These are phyloP conservation scores for Arabidopsis thaliana DNA, from an alignment of 345 rosid species.

Conservation along the genomic window DNA sequence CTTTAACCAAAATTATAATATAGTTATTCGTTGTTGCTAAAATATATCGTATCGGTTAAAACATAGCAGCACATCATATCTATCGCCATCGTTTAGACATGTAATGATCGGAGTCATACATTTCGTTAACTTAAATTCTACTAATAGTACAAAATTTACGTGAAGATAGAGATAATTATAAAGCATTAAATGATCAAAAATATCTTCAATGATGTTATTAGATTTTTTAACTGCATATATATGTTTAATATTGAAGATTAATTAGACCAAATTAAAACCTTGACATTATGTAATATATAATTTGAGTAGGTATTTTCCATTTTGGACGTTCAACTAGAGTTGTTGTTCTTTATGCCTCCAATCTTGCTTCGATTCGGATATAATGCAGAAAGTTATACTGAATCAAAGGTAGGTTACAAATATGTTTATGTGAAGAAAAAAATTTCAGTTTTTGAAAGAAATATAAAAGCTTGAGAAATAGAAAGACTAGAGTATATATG, in stretches of 20 bases:
- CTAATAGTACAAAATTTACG: neutral
- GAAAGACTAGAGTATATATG: no score
- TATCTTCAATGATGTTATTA: neutral
- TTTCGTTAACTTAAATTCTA: neutral
- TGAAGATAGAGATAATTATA: neutral
- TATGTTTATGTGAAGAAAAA: no score
- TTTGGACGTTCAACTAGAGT: neutral
- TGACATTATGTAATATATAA: neutral
- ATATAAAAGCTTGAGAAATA: no score
- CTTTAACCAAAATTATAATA: neutral
- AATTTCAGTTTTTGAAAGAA: no score
- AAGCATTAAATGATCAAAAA: neutral
- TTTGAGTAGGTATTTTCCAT: conserved; percentile 1
- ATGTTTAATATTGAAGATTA: neutral
- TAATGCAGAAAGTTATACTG: neutral
- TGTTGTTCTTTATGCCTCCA: neutral
- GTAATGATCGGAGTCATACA: neutral
- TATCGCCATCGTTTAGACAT: conserved; percentile 1
- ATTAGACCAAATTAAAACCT: neutral
- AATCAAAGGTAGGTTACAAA: no score
- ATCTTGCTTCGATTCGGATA: neutral
- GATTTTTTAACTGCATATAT: neutral
- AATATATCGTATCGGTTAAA: neutral
- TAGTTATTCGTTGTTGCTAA: neutral
- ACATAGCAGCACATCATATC: neutral